Evolutionary conservation across 257 asterid genomes (phyloP).

Genomic region (Leptodermis oblonga): DNA sequence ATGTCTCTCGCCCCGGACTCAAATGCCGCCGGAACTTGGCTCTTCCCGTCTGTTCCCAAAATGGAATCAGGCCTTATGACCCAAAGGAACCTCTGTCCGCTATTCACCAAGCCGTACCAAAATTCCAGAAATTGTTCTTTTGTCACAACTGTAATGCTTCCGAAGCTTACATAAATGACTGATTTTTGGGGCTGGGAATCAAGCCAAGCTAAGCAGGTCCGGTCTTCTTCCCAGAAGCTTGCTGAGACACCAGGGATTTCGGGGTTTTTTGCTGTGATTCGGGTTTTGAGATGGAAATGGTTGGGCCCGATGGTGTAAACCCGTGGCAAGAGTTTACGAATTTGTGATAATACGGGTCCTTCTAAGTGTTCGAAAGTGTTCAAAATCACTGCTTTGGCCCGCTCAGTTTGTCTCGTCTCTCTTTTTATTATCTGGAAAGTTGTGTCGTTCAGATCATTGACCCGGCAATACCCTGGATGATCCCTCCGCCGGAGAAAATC

Average conservation of each 20-base stretch:
- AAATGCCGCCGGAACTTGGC: slow-evolving; percentile 13
- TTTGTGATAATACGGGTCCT: slow-evolving; percentile 16
- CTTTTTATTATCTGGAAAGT: background rate
- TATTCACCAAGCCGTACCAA: slow-evolving; percentile 29
- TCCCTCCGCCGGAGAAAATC: slow-evolving; percentile 30
- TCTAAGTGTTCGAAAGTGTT: slow-evolving; percentile 37
- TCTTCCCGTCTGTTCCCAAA: background rate
- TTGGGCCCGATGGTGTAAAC: slow-evolving; percentile 30
- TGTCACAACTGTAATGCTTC: slow-evolving; percentile 22
- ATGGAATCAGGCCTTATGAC: slow-evolving; percentile 24
- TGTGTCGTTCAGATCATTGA: slow-evolving; percentile 13
- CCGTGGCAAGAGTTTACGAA: slow-evolving; percentile 22
- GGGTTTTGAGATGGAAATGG: slow-evolving; percentile 19
- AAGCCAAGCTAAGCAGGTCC: slow-evolving; percentile 25
- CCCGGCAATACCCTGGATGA: slow-evolving; percentile 26
- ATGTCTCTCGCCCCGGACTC: slow-evolving; percentile 13
- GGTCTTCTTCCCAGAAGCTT: slow-evolving; percentile 33
- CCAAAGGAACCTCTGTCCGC: slow-evolving; percentile 29
- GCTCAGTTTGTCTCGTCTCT: slow-evolving; percentile 12
- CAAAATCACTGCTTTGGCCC: slow-evolving; percentile 26
- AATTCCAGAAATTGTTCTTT: slow-evolving; percentile 22
- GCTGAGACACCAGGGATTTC: slow-evolving; percentile 11
- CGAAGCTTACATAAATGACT: slow-evolving; percentile 31
- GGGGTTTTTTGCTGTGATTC: background rate
- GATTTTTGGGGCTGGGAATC: slow-evolving; percentile 23